These are phyloP conservation scores for Trichoderma arundinaceum DNA, from an alignment of 2,329 filamentous ascomycete species.

Conservation along the genomic window DNA sequence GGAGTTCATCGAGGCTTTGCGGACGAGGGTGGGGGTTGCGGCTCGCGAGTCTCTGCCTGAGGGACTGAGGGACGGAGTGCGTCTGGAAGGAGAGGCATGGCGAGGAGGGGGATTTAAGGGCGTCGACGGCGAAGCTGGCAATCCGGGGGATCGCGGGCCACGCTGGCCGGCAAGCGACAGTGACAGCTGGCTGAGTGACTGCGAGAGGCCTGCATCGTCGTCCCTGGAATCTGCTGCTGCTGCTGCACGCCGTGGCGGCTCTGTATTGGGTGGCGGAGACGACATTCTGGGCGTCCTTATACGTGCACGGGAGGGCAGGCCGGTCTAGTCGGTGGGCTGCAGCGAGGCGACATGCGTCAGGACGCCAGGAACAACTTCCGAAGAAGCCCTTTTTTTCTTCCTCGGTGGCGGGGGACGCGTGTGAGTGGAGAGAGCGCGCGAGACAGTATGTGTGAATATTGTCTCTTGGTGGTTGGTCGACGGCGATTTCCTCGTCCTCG, in stretches of 20 bases:
- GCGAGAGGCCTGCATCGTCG: slow-evolving; percentile 46
- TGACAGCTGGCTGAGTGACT: slow-evolving; percentile 54
- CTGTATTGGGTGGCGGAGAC: slow-evolving; percentile 38
- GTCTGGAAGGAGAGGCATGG: slow-evolving; percentile 47
- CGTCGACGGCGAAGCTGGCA: slow-evolving; percentile 39
- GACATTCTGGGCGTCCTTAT: slow-evolving; percentile 39
- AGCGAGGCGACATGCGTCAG: slow-evolving; percentile 24
- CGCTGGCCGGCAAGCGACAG: slow-evolving; percentile 41
- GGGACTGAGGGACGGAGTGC: slow-evolving; percentile 50
- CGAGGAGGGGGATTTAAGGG: slow-evolving; percentile 48
- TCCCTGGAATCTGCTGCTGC: slow-evolving; percentile 36
- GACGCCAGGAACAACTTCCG: slow-evolving; percentile 23
- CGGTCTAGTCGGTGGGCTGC: slow-evolving; percentile 16
- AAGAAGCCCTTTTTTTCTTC: not conserved
- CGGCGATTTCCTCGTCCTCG: too few species aligned
- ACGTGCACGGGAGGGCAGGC: slow-evolving; percentile 26
- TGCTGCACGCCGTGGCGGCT: slow-evolving; percentile 45
- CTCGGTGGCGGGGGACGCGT: not conserved
- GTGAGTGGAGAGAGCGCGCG: not conserved
- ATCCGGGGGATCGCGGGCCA: slow-evolving; percentile 39
- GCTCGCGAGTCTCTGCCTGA: slow-evolving; percentile 53
- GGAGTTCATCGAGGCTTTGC: slow-evolving; percentile 64
- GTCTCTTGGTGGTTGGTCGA: too few species aligned
- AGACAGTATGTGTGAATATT: too few species aligned
- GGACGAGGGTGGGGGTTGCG: slow-evolving; percentile 57